These are phyloP conservation scores for Cytospora chrysosperma DNA, from an alignment of 2,329 filamentous ascomycete species.

Conservation along the genomic window DNA sequence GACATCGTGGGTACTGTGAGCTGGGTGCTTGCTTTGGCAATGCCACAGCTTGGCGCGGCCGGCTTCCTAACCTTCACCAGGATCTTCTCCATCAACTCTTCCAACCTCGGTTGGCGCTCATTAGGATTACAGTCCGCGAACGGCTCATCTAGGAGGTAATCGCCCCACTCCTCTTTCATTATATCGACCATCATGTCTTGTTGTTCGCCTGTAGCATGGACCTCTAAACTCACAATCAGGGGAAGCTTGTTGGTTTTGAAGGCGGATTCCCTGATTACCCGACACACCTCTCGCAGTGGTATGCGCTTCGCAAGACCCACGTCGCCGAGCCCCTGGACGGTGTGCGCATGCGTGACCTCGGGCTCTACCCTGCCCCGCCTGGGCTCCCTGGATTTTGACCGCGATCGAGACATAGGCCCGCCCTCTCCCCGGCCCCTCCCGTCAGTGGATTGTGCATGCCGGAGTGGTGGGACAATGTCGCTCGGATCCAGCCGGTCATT, in stretches of 20 bases:
- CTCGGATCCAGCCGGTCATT: slow-evolving; percentile 22
- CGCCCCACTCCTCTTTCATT: slow-evolving; percentile 85
- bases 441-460: slow-evolving; percentile 23
- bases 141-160: slow-evolving; percentile 64
- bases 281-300: slow-evolving; percentile 82
- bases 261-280: slow-evolving; percentile 73
- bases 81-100: slow-evolving; percentile 75
- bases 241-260: slow-evolving; percentile 76
- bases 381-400: slow-evolving; percentile 24
- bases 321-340: slow-evolving; percentile 32
- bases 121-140: slow-evolving; percentile 51
- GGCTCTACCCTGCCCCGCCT: slow-evolving; percentile 58
- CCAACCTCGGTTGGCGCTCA: slow-evolving; percentile 65
- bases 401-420: slow-evolving; percentile 17
- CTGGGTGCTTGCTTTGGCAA: slow-evolving; percentile 30
- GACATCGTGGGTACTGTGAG: slow-evolving; percentile 35
- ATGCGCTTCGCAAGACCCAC: slow-evolving; percentile 86
- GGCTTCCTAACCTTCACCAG: slow-evolving; percentile 76
- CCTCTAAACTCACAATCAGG: slow-evolving; percentile 88
- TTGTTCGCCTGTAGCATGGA: slow-evolving; percentile 78
- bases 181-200: slow-evolving; percentile 92
- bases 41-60: slow-evolving; percentile 28
- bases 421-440: not conserved
- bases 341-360: slow-evolving; percentile 69
- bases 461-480: slow-evolving; percentile 13